Evolutionary conservation across 805 yeast species (phyloP).

Genomic region (Spathaspora passalidarum): DNA sequence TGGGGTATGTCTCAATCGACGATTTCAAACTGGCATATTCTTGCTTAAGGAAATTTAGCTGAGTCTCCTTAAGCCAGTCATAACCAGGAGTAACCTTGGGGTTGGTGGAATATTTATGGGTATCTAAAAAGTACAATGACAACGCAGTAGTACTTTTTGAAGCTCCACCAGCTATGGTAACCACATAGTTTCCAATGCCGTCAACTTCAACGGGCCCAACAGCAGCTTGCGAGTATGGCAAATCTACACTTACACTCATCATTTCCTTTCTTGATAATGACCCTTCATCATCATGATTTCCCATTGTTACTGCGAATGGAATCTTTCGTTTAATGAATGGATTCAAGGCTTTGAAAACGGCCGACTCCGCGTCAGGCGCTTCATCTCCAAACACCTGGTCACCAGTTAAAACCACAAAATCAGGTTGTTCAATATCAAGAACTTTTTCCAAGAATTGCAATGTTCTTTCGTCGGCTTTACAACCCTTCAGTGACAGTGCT

Average conservation of each 20-base stretch:
- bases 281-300: constrained; percentile 95
- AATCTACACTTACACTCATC: constrained; percentile 49
- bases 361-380: constrained; percentile 78
- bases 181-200: constrained; percentile 81
- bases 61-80: constrained; percentile 78
- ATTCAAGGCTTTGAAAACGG: constrained; percentile 70
- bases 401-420: constrained; percentile 83
- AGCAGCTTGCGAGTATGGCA: constrained; percentile 68
- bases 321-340: constrained; percentile 67
- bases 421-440: constrained; percentile 75
- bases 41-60: constrained; percentile 54
- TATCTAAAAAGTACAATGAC: constrained; percentile 74
- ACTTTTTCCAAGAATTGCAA: constrained; percentile 56
- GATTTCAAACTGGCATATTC: constrained; percentile 23
- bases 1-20: constrained; percentile 30
- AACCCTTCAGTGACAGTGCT: constrained; percentile 38
- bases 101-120: constrained; percentile 69
- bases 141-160: constrained; percentile 39
- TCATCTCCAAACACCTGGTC: constrained; percentile 85
- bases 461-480: constrained; percentile 80
- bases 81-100: constrained; percentile 76
- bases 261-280: constrained; percentile 56
- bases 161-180: constrained; percentile 46
- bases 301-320: constrained; percentile 84
- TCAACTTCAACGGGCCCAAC: constrained; percentile 65